phyloP scores from a whole-genome alignment of 805 yeast genomes.

The Metschnikowia cubensis region DNA sequence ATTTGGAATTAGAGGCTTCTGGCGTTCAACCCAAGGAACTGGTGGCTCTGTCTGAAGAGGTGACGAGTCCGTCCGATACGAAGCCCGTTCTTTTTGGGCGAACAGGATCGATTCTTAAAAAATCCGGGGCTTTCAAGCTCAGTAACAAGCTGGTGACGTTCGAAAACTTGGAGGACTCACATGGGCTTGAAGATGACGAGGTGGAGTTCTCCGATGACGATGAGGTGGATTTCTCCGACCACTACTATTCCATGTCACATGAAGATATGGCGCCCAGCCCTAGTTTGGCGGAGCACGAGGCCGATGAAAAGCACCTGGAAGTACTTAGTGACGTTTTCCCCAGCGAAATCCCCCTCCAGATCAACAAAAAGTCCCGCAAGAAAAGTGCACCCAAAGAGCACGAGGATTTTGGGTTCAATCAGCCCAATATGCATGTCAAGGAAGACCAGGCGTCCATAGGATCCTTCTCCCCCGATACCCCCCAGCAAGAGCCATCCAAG shows the following conservation, averaged over 20 bases:
- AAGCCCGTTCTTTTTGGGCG: conserved; percentile 5
- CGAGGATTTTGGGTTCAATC: neutral
- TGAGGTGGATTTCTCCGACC: conserved; percentile 18
- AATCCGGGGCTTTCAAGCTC: conserved; percentile 9
- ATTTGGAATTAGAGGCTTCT: neutral
- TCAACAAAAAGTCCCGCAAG: conserved; percentile 21
- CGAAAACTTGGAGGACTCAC: conserved; percentile 31
- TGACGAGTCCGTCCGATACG: neutral
- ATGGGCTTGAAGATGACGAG: conserved; percentile 16
- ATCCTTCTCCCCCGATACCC: conserved; percentile 37
- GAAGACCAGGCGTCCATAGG: conserved; percentile 32
- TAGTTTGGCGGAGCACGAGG: neutral
- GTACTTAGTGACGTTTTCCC: conserved; percentile 40
- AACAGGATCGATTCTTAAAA: conserved; percentile 15
- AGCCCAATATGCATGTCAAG: neutral
- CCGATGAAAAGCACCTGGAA: conserved; percentile 33
- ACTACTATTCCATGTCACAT: conserved; percentile 20
- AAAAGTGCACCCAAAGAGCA: neutral
- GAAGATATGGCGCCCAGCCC: conserved; percentile 16
- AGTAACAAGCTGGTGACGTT: conserved; percentile 37
- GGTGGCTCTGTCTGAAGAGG: neutral
- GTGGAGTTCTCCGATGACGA: conserved; percentile 7
- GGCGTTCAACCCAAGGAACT: neutral
- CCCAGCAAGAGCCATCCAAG: conserved; percentile 17
- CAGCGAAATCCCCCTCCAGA: conserved; percentile 31